Base-by-base conservation (phyloP, 2,329 filamentous ascomycete species). In the Penicillium sp. region DNA sequence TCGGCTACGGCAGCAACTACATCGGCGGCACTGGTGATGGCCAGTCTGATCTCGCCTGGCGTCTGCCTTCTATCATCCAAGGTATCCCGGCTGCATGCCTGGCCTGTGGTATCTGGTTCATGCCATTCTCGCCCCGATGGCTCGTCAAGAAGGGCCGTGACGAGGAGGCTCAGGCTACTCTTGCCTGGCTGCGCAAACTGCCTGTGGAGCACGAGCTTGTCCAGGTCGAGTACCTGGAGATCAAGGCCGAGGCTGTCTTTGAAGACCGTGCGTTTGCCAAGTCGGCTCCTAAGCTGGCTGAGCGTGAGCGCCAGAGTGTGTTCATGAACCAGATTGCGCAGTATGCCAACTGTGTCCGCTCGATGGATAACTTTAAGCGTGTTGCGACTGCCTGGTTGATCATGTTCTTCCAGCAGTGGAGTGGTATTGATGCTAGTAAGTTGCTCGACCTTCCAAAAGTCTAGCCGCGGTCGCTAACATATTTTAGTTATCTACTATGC, bases 61-160 rank as follows among this genome's bases (percentile, higher is more conserved):
- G 78, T 41, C 64, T 82, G 5, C 80, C 80, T 1, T 81, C 81
- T 54, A 68, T 79, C 6, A 72, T 83, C 14, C 81, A 83, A 62
- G 73, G 81, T 20, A 71, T 76, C 35, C 76, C 76, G 0, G 75
- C 75, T 22, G 58, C 71, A 28, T 58, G 67, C 17, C 69, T 79
- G 12, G 69, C 73, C 8, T 67, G 71, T 34, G 75, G 76, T 15
- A 73, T 78, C 54, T 70, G 74, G 63, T 82, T 83, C 64, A 75
- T 84, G 62, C 84, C 84, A 0, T 85, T 81, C 64, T 85, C 83
- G 0, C 84, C 84, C 0, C 77, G 84, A 15, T 85, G 83, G 77
- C 77, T 86, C 8, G 77, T 79, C 5, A 78, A 76, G 47, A 71
- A 78, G 56, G 78, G 77, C 20, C 75, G 79, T 3, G 76, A 84